Evolutionary conservation across 768 basidiomycete species (phyloP).

Genomic region (Amanita pseudoporphyria): DNA sequence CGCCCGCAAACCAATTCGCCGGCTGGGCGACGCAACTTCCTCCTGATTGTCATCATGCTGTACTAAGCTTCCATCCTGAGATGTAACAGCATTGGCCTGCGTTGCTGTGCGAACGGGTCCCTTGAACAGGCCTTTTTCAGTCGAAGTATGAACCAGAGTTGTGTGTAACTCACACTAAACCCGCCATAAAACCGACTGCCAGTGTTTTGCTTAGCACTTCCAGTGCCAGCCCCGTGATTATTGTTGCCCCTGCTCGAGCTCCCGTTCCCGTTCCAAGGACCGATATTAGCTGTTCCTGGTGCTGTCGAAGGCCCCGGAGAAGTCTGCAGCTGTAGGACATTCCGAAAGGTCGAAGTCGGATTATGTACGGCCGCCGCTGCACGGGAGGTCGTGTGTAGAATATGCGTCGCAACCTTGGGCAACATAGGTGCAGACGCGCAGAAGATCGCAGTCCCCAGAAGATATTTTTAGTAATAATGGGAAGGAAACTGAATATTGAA

Average conservation of each 20-base stretch:
- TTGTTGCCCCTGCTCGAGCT: slow-evolving; percentile 34
- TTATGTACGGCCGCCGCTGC: slow-evolving; percentile 71
- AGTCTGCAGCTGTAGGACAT: slow-evolving; percentile 64
- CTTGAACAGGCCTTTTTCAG: slow-evolving; percentile 22
- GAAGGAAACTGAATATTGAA: neutral
- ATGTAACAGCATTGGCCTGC: slow-evolving; percentile 55
- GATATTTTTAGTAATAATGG: slow-evolving; percentile 1
- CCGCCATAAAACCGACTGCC: slow-evolving; percentile 64
- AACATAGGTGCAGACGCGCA: slow-evolving; percentile 41
- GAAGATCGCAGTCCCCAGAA: too few relatives aligned
- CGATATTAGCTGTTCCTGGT: slow-evolving; percentile 24
- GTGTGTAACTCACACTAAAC: slow-evolving; percentile 43
- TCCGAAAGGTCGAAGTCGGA: slow-evolving; percentile 61
- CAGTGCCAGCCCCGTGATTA: slow-evolving; percentile 53
- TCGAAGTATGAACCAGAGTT: slow-evolving; percentile 1
- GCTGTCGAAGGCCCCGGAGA: slow-evolving; percentile 34
- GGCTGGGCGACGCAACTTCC: slow-evolving; percentile 25
- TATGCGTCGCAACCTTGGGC: slow-evolving; percentile 74
- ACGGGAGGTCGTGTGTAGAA: slow-evolving; percentile 67
- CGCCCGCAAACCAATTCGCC: slow-evolving; percentile 19
- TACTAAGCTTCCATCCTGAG: slow-evolving; percentile 36
- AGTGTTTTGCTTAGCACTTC: slow-evolving; percentile 62
- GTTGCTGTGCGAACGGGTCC: slow-evolving; percentile 62
- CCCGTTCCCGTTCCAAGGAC: slow-evolving; percentile 34
- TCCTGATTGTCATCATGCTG: slow-evolving; percentile 49